Evolutionary conservation across 192 early-diverging fungal species (phyloP).

Genomic region (Cladochytrium replicatum): DNA sequence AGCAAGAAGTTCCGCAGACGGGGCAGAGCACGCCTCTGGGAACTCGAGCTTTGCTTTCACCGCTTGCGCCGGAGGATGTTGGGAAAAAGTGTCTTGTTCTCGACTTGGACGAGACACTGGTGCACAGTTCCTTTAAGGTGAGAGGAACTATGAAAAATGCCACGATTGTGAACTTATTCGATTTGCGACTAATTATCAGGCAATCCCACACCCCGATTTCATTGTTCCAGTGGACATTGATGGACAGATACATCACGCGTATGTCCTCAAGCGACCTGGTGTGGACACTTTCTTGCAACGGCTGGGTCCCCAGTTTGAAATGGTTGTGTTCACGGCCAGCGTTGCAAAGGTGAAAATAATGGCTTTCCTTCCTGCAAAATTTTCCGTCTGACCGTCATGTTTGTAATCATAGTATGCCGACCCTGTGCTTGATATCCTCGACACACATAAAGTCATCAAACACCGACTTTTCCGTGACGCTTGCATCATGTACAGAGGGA

Average conservation of each 20-base stretch:
- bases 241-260: conserved; percentile 75
- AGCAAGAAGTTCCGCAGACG: too few relatives aligned
- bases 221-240: conserved; percentile 82
- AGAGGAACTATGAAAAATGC: not conserved
- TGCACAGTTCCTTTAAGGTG: conserved; percentile 88
- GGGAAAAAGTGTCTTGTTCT: conserved; percentile 78
- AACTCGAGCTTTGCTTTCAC: too few relatives aligned
- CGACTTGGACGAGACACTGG: conserved; percentile 85
- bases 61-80: conserved; percentile 48
- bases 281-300: conserved; percentile 75
- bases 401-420: conserved; percentile 72
- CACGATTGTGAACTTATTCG: not conserved
- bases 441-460: conserved; percentile 64
- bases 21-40: too few relatives aligned
- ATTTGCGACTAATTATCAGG: too few relatives aligned
- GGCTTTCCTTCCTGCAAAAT: not conserved
- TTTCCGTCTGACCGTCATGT: not conserved
- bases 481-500: conserved; percentile 76
- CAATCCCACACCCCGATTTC: conserved; percentile 65
- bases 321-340: conserved; percentile 84
- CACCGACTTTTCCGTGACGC: conserved; percentile 85
- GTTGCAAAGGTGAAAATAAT: conserved; percentile 53
- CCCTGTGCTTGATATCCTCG: conserved; percentile 78
- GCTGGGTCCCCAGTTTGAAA: conserved; percentile 75
- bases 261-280: conserved; percentile 82